phyloP scores from a whole-genome alignment of 176 grass and related monocot species.

The Guadua angustifolia region DNA sequence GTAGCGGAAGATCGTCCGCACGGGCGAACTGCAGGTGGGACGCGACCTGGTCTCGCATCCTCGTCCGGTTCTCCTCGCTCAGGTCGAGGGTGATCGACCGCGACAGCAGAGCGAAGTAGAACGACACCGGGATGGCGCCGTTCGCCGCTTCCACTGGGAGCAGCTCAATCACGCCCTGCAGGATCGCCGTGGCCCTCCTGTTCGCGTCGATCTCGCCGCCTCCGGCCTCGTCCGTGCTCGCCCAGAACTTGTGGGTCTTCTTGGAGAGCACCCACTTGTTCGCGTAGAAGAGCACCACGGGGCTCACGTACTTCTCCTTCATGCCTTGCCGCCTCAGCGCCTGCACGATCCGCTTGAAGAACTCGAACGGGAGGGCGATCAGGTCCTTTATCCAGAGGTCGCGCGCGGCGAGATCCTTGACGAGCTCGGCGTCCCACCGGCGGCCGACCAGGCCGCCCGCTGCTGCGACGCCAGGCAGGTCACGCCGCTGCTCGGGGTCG shows the following conservation, averaged over 20 bases:
- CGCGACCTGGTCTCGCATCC: constrained; percentile 50
- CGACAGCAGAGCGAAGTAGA: constrained; percentile 85
- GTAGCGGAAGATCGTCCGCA: constrained; percentile 77
- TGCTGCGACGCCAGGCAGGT: constrained; percentile 33
- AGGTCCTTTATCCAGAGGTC: constrained; percentile 96
- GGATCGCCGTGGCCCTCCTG: constrained; percentile 58
- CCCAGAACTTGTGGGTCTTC: constrained; percentile 96
- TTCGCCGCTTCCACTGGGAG: constrained; percentile 46
- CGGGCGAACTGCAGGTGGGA: constrained; percentile 65
- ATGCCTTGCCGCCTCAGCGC: constrained; percentile 86
- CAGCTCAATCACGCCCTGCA: constrained; percentile 69
- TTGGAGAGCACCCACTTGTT: constrained; percentile 99
- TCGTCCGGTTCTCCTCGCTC: constrained; percentile 43
- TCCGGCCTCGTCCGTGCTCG: constrained; percentile 53
- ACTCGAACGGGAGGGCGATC: constrained; percentile 79
- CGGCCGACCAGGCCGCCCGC: constrained; percentile 47
- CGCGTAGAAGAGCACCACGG: constrained; percentile 83
- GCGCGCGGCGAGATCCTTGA: constrained; percentile 75
- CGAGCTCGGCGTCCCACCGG: constrained; percentile 73
- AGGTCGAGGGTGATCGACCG: constrained; percentile 71
- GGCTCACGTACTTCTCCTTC: constrained; percentile 95
- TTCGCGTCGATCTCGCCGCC: constrained; percentile 60
- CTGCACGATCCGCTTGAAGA: constrained; percentile 77
- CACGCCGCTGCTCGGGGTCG: constrained; percentile 71
- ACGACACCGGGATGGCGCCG: constrained; percentile 58